Base-by-base conservation (phyloP, 1,139 yeast genomes). In the Yamadazyma aaseri region DNA sequence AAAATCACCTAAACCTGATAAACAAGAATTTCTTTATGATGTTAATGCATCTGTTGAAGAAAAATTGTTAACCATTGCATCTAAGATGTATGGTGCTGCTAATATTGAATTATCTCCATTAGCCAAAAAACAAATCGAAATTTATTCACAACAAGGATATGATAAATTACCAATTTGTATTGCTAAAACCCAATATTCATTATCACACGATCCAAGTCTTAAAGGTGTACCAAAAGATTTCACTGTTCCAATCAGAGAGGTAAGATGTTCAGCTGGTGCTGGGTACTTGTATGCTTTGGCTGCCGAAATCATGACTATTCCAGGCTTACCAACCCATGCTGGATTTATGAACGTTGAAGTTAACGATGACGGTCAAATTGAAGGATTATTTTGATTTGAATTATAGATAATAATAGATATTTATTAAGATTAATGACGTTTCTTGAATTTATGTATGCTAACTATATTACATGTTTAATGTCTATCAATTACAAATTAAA, bases 331-430 rank as follows among this genome's bases (percentile, higher is more conserved):
- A 40, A 83, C 92, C 9, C 84, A 81, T 57, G 83, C 86, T 40
- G 92, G 92, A 24, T 84, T 79, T 63, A 83, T 84, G 90, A 81
- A 83, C 49, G 90, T 84, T 35, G 92, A 84, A 59, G 85, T 84
- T 27, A 75, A 79, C 54, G 86, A 81, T 26, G 78, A 83, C 29
- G 92, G 90, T 33, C 83, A 83, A 48, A 83, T 84, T 41, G 90
- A 83, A 52, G 94, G 94, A 13, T 68, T 84, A 49, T 83, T 83
- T 50, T 83, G 65, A 26, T 16, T 13, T 20, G 16, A 31, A 15
- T 26, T 17, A 29, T 18, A 18, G 20, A 18, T 18, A 7, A n/a
- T n/a, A n/a, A n/a, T n/a, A n/a, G n/a, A n/a, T n/a, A n/a, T n/a
- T n/a, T n/a, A n/a, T n/a, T n/a, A n/a, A n/a, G n/a, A n/a, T n/a